Evolutionary conservation across 768 basidiomycete genomes (phyloP), one percentile per base, ranked within the genome.

Genomic region (Calocybe indica): DNA sequence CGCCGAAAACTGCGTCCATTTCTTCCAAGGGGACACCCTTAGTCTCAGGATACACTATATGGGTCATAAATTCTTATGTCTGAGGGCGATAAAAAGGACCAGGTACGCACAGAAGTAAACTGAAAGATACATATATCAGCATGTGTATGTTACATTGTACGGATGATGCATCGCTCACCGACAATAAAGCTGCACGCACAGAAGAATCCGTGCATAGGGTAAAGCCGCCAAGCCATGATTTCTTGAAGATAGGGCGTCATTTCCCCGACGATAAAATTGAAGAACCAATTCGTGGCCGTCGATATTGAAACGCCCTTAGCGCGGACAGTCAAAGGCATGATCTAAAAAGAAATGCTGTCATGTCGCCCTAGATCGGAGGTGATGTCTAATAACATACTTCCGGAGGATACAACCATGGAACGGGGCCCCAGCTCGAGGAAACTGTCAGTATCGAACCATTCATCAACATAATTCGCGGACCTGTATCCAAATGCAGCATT

Each of bases 221-320:
- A 96, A 46, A 97, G 63, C 40, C 88, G 76, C 93, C 94, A 98
- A 37, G 76, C 77, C 55, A 97, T 95, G 14, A 78, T 64, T 50
- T 93, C 91, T 65, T 95, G 92, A 35, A 96, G 70, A 46, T 82
- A 77, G 1, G 93, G 94, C 0, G 93, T 97, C 29, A 81, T 73
- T 62, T 88, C 86, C 31, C 93, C 93, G 36, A 97, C 89, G 49
- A 92, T 65, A 65, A 85, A 95, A 64, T 93, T 93, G 73, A 90
- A 90, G n/a, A 75, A 74, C 82, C 80, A 86, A 56, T 88, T 88
- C 6, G 90, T 94, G 10, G 92, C 92, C 5, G 94, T 96, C 0
- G 92, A 95, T 32, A 96, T 58, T 6, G 91, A 94, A 15, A 96
- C 93, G n/a, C 93, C 94, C 69, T 96, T 96, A 8, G 92, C 93